Evolutionary conservation across 2,329 filamentous ascomycete species (phyloP).

Genomic region (Cadophora luteo-olivacea): DNA sequence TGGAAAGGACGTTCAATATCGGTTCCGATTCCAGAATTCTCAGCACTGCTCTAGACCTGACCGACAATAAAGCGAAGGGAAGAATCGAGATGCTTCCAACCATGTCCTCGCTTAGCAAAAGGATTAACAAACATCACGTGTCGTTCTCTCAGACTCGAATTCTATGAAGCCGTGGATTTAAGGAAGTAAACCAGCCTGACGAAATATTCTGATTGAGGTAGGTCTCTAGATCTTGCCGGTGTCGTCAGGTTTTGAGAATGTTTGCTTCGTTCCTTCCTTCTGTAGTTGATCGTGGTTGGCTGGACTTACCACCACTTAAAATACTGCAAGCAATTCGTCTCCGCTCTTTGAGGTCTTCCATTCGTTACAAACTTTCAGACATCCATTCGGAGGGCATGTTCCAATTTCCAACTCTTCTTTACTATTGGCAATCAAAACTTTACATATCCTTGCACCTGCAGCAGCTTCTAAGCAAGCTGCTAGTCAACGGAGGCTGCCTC

Average conservation of each 20-base stretch:
- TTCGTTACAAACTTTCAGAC: neutral
- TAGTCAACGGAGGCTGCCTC: neutral
- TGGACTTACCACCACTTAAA: neutral
- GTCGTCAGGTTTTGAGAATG: neutral
- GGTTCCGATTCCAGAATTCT: neutral
- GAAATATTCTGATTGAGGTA: too few species aligned
- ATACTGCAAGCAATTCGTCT: neutral
- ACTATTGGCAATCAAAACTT: neutral
- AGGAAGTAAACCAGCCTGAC: neutral
- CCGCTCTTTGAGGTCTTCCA: neutral
- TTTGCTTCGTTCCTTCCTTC: slow-evolving; percentile 8
- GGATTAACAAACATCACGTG: neutral
- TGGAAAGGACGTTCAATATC: too few species aligned
- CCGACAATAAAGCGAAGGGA: too few species aligned
- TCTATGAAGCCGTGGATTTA: too few species aligned
- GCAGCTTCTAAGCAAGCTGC: neutral
- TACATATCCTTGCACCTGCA: neutral
- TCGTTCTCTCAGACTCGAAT: neutral
- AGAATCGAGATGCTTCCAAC: too few species aligned
- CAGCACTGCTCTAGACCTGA: too few species aligned
- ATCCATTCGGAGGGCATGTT: neutral
- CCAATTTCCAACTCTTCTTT: neutral
- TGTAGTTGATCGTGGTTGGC: neutral
- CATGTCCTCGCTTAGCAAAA: neutral
- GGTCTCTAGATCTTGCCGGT: neutral